These are phyloP conservation scores for Talaromyces adpressus DNA, from an alignment of 495 filamentous ascomycete species.

Conservation along the genomic window DNA sequence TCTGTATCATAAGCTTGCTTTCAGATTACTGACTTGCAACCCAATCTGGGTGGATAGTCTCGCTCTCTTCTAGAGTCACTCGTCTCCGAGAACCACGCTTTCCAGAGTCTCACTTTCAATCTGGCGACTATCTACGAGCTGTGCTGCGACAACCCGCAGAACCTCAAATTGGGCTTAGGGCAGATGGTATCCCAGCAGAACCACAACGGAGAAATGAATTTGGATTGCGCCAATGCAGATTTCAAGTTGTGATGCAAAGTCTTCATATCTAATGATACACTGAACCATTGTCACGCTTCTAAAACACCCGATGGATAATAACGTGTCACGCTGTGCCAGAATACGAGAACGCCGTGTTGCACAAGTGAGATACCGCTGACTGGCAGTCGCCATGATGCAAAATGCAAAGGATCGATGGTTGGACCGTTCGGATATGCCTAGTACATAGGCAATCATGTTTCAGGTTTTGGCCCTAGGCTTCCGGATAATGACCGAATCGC, in stretches of 20 bases:
- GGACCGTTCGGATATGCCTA: not conserved
- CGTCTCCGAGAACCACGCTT: constrained; percentile 52
- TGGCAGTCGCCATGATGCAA: not conserved
- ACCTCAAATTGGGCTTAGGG: constrained; percentile 61
- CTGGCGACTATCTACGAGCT: constrained; percentile 88
- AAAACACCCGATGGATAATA: not conserved
- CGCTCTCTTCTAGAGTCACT: constrained; percentile 56
- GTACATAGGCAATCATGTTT: not conserved
- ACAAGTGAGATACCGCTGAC: not conserved
- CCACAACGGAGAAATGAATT: constrained; percentile 39
- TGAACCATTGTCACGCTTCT: not conserved
- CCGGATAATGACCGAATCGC: constrained; percentile 62
- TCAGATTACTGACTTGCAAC: not conserved
- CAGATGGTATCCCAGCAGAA: constrained; percentile 56
- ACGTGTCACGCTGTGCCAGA: not conserved
- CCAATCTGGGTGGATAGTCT: constrained; percentile 31
- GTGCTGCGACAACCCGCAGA: constrained; percentile 66
- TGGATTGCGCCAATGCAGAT: constrained; percentile 65
- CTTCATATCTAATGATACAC: not conserved
- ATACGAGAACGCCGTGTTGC: not conserved
- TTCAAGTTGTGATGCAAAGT: constrained; percentile 61
- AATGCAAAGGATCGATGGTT: not conserved
- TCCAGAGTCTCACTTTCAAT: constrained; percentile 79
- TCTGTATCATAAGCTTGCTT: not conserved
- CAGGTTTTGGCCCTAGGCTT: constrained; percentile 37